Evolutionary conservation across 148 eudicot genomes (phyloP).

Genomic region (Spergularia marina): DNA sequence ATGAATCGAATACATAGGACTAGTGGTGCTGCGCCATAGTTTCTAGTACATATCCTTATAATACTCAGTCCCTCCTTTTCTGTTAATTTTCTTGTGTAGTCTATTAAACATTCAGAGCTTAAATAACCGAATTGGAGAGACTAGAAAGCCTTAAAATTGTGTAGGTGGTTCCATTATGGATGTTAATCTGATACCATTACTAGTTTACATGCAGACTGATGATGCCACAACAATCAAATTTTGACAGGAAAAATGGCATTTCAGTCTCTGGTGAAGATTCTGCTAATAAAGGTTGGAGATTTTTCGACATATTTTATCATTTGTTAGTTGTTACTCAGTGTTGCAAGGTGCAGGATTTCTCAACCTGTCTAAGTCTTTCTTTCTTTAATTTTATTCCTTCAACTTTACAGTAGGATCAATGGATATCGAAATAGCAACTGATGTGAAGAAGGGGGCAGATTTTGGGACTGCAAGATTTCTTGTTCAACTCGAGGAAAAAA

Average conservation of each 20-base stretch:
- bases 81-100: background rate
- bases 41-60: background rate
- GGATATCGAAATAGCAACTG: conserved; percentile 46
- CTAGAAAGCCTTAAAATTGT: background rate
- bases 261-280: conserved; percentile 28
- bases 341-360: background rate
- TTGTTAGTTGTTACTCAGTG: background rate
- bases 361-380: conserved; percentile 11
- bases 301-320: background rate
- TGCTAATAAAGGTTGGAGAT: conserved; percentile 33
- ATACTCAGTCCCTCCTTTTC: background rate
- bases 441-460: conserved; percentile 38
- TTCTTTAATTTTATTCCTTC: conserved; percentile 8
- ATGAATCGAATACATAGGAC: too few relatives aligned
- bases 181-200: conserved; percentile 1
- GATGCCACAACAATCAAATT: conserved; percentile 24
- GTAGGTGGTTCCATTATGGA: background rate
- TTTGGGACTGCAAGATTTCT: conserved; percentile 77
- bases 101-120: background rate
- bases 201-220: conserved; percentile 12
- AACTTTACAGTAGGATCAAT: conserved; percentile 11
- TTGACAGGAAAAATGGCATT: conserved; percentile 40
- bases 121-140: background rate
- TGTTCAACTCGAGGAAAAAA: conserved; percentile 60
- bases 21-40: too few relatives aligned